phyloP scores from a whole-genome alignment of 495 filamentous ascomycete genomes.

The Aspergillus ellipticus region DNA sequence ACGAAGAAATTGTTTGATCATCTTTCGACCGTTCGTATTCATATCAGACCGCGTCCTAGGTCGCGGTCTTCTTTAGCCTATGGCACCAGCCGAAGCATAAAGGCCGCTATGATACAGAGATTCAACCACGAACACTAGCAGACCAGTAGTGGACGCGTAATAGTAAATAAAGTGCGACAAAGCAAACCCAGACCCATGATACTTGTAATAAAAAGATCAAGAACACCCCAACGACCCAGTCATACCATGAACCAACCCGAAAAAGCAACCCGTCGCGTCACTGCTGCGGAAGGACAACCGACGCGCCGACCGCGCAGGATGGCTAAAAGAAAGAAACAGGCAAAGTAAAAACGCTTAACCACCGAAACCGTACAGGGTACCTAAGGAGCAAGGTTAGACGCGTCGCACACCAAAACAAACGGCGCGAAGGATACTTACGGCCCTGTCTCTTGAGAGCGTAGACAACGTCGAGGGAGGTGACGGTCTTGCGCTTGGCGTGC shows the following conservation, averaged over 20 bases:
- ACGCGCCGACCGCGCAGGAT: slow-evolving; percentile 38
- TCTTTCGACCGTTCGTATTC: slow-evolving; percentile 41
- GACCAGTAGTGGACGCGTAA: slow-evolving; percentile 44
- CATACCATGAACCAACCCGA: slow-evolving; percentile 48
- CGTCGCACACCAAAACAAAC: slow-evolving; percentile 14
- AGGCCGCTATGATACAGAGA: slow-evolving; percentile 51
- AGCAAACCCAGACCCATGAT: slow-evolving; percentile 51
- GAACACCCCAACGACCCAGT: slow-evolving; percentile 53
- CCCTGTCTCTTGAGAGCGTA: slow-evolving; percentile 97
- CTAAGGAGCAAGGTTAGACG: slow-evolving; percentile 29
- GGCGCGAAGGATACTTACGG: slow-evolving; percentile 47
- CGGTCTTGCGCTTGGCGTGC: slow-evolving; percentile 98
- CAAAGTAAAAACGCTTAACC: slow-evolving; percentile 62
- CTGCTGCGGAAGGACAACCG: slow-evolving; percentile 29
- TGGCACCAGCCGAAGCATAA: slow-evolving; percentile 42
- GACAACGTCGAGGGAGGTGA: slow-evolving; percentile 95
- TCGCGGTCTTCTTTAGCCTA: slow-evolving; percentile 31
- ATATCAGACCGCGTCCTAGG: slow-evolving; percentile 34
- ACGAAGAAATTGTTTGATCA: neutral
- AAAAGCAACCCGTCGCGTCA: slow-evolving; percentile 39
- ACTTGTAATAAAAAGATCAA: slow-evolving; percentile 41
- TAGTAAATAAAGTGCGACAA: slow-evolving; percentile 39
- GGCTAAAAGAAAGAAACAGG: slow-evolving; percentile 29
- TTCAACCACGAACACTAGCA: slow-evolving; percentile 43
- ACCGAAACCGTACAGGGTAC: slow-evolving; percentile 98